Evolutionary conservation across 2,329 filamentous ascomycete genomes (phyloP).

Genomic region (Simplicillium sp.): DNA sequence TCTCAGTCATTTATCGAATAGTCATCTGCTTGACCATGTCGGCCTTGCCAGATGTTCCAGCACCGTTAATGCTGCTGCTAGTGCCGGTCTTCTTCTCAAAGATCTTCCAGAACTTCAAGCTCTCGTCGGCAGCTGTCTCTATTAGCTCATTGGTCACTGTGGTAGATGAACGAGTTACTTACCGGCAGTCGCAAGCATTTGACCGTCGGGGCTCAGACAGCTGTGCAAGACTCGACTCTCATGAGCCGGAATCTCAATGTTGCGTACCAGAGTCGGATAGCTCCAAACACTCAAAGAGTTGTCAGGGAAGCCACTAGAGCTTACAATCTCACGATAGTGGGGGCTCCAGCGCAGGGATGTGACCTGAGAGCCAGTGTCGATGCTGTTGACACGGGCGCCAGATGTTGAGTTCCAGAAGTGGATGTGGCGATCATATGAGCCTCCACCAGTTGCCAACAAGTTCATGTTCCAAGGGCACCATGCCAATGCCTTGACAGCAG

Average conservation of each 20-base stretch:
- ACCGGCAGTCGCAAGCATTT: slow-evolving; percentile 93
- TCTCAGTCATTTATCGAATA: slow-evolving; percentile 52
- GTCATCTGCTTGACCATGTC: slow-evolving; percentile 94
- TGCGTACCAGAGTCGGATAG: slow-evolving; percentile 94
- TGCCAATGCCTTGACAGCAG: slow-evolving; percentile 92
- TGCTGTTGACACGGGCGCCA: slow-evolving; percentile 95
- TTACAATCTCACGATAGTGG: slow-evolving; percentile 95
- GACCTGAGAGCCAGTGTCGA: slow-evolving; percentile 95
- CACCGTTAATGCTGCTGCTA: slow-evolving; percentile 52
- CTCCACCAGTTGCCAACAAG: slow-evolving; percentile 90
- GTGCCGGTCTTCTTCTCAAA: slow-evolving; percentile 95
- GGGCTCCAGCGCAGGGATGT: slow-evolving; percentile 95
- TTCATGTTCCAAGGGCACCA: slow-evolving; percentile 99
- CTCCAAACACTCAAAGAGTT: slow-evolving; percentile 99
- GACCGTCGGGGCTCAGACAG: slow-evolving; percentile 91
- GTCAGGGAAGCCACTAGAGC: slow-evolving; percentile 96
- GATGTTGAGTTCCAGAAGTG: slow-evolving; percentile 99
- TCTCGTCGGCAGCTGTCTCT: slow-evolving; percentile 73
- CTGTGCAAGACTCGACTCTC: slow-evolving; percentile 95
- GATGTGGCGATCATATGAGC: slow-evolving; percentile 94
- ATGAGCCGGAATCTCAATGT: slow-evolving; percentile 94
- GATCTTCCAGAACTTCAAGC: slow-evolving; percentile 99
- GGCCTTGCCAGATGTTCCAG: slow-evolving; percentile 66
- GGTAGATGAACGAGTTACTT: slow-evolving; percentile 20
- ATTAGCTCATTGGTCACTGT: not conserved